Evolutionary conservation across 2,329 filamentous ascomycete genomes (phyloP).

Genomic region (Diaporthe sp.): DNA sequence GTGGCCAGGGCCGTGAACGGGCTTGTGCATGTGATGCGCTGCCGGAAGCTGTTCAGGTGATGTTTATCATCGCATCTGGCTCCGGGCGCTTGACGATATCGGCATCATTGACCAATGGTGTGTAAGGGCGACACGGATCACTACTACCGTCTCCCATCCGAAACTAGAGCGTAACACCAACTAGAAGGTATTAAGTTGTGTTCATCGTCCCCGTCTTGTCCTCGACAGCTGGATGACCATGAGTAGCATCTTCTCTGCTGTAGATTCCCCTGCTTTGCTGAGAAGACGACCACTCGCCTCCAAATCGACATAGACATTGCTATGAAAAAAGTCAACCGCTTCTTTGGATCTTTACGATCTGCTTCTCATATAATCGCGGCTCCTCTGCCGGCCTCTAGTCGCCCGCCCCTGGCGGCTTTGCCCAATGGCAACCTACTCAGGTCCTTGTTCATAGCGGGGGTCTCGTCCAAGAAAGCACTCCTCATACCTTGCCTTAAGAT

Average conservation of each 20-base stretch:
- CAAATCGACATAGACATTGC: conserved; percentile 4
- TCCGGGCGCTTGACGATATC: conserved; percentile 28
- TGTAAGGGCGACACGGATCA: background rate
- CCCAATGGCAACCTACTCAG: conserved; percentile 54
- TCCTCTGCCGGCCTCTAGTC: conserved; percentile 10
- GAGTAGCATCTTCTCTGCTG: background rate
- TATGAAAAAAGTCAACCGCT: conserved; percentile 31
- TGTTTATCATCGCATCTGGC: conserved; percentile 11
- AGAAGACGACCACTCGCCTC: background rate
- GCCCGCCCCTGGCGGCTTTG: conserved; percentile 43
- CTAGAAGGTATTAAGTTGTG: conserved; percentile 23
- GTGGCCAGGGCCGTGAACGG: conserved; percentile 10
- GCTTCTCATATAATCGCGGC: conserved; percentile 3
- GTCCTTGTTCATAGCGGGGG: conserved; percentile 59
- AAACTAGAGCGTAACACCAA: conserved; percentile 16
- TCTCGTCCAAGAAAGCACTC: conserved; percentile 61
- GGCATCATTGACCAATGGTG: conserved; percentile 23
- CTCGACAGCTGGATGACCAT: background rate
- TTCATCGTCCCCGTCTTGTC: background rate
- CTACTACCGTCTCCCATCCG: conserved; percentile 10
- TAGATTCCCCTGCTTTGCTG: background rate
- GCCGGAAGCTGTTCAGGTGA: conserved; percentile 21
- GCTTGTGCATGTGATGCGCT: conserved; percentile 14
- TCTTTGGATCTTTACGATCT: conserved; percentile 33
- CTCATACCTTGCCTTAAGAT: conserved; percentile 54